Base-by-base conservation (phyloP, 2,329 filamentous ascomycete species). In the Verticillium longisporum region DNA sequence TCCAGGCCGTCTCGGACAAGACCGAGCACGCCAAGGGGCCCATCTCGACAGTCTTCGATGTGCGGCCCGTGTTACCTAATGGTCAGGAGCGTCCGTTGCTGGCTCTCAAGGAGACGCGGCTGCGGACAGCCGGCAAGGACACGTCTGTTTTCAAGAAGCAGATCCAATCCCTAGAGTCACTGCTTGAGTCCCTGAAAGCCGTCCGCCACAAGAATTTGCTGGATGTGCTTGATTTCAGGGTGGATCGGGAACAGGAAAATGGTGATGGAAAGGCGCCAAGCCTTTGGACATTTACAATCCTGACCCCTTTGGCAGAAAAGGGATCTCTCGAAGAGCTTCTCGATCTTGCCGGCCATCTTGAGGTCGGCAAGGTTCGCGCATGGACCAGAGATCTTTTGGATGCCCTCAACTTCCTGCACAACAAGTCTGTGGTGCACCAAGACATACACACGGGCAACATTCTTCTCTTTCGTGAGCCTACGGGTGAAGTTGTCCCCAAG, bases 321-420 rank as follows among this genome's bases (percentile, higher is more conserved):
- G 92, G 92, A 0, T 91, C 93, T 0, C 77, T 99, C 14, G 85
- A 88, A 33, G 92, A 97, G 68, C 80, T 96, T 21, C 80, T 99
- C 34, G 89, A 94, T 61, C 84, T 94, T 63, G 86, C 92, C 53
- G 91, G 90, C 4, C 84, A 84, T 34, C 78, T 97, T 58, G 85
- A 89, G 53, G 83, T 90, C 58, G 84, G 85, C 65, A 93, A 88
- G 71, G 88, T 93, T 55, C 88, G 92, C 59, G 88, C 91, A 31
- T 98, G 92, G 89, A 95, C 92, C n/a, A 87, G 93, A 62, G 92
- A 97, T 68, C 80, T 99, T 18, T 83, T 99, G 32, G 92, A 97
- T 75, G 95, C 89, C 0, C 78, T 99, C 33, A 90, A 92, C 62
- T 96, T 89, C 71, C 85, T 96, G 59, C 94, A 98, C 74, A 88